Percentiles rank a stretch among this genome's conserved stretches.
Conservation (phyloP, 2,329 filamentous ascomycete species). For the Immersiporthe knoxdaviesiana region DNA sequence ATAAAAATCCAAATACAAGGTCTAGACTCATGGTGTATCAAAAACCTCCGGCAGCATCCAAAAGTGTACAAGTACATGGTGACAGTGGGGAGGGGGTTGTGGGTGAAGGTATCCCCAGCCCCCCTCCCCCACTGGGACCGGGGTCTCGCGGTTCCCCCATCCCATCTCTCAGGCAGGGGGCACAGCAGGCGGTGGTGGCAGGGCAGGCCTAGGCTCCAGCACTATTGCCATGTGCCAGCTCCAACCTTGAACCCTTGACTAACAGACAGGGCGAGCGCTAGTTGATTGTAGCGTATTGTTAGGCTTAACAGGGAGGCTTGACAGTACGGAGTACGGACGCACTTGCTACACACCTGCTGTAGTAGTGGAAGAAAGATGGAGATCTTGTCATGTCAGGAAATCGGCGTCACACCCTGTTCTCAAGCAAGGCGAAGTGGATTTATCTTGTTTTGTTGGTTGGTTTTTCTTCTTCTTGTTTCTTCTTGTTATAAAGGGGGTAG, state of each 20-base stretch:
- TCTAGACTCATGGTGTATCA: not conserved
- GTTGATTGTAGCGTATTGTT: not conserved
- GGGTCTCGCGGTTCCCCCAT: not conserved
- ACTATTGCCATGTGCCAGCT: not conserved
- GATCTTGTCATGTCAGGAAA: not conserved
- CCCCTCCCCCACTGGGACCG: not conserved
- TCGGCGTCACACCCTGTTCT: conserved; percentile 3
- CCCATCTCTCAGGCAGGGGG: not conserved
- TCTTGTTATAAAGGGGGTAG: not conserved
- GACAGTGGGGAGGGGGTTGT: not conserved
- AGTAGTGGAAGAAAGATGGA: not conserved
- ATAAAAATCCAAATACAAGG: not conserved
- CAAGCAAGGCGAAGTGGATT: not conserved
- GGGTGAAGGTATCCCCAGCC: conserved; percentile 19
- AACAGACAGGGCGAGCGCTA: not conserved
- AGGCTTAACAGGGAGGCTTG: conserved; percentile 1
- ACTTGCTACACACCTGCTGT: no score
- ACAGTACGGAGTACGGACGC: not conserved
- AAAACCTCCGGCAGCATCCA: not conserved
- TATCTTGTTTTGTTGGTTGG: conserved; percentile 2
- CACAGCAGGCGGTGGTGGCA: not conserved
- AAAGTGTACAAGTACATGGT: not conserved
- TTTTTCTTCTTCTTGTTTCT: not conserved
- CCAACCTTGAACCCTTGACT: not conserved
- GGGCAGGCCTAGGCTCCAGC: conserved; percentile 2